Evolutionary conservation across 208 protist species (phyloP), one percentile per base, ranked within the genome.

Genomic region (Balamuthia mandrillaris): DNA sequence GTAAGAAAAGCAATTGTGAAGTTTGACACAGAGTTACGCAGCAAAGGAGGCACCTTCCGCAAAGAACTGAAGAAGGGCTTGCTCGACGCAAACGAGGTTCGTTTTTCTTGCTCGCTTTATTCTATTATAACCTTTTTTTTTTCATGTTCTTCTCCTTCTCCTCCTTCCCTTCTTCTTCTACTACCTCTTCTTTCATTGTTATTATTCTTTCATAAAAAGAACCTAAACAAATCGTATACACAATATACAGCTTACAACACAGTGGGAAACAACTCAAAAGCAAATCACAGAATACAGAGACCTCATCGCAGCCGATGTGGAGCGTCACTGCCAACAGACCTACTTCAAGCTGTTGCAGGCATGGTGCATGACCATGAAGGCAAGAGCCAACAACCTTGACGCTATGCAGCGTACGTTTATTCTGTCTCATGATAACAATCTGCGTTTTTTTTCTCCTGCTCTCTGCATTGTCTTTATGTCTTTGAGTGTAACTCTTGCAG

Each of bases 301-400:
- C 29, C 35, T 35, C 31, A 79, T 79, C 10, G 49, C 44, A 45
- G 7, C 49, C 18, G 70, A 79, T 45, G 24, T 79, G 27, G 44
- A 79, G 24, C 56, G 70, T 37, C 70, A 79, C 31, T 79, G 70
- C 29, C 56, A 37, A 5, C 70, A 79, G 42, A 37, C 42, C 24
- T 79, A 79, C 70, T 79, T 79, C 29, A 79, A 58, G n/a, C 70
- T 79, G 18, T 45, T 79, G 4, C 70, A 79, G 47, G 70, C 70
- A 12, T n/a, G 49, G 31, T 58, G 12, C 6, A 58, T 9, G 12
- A 56, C 70, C 6, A n/a, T 79, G 14, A 79, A 79, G 47, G 70
- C n/a, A n/a, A n/a, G n/a, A n/a, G n/a, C n/a, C n/a, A n/a, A n/a
- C n/a, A n/a, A n/a, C n/a, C n/a, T n/a, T n/a, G n/a, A n/a, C n/a